phyloP scores from a whole-genome alignment of 2,329 filamentous ascomycete species.

The Coniochaeta sp. region DNA sequence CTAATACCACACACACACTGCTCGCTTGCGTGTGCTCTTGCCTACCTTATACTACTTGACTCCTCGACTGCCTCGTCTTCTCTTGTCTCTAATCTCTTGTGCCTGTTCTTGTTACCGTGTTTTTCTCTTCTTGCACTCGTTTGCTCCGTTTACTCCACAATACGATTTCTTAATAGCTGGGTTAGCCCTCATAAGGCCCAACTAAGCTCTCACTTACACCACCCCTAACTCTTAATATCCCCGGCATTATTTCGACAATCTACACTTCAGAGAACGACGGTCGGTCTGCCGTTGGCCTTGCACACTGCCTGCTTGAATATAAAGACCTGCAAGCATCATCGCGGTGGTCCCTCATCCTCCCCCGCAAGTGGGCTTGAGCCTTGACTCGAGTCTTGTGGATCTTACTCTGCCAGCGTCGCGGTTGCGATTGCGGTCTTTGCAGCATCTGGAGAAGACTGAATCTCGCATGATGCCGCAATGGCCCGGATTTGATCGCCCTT shows the following conservation, averaged over 20 bases:
- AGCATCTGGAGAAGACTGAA: not conserved
- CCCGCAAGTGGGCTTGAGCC: not conserved
- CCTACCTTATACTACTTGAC: not conserved
- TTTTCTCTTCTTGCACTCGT: conserved; percentile 12
- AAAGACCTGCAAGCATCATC: conserved; percentile 1
- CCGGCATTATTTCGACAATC: not conserved
- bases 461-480: conserved; percentile 21
- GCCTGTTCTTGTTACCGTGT: conserved; percentile 2
- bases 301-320: not conserved
- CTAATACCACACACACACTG: not conserved
- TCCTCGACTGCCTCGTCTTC: conserved; percentile 7
- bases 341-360: not conserved
- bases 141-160: conserved; percentile 4
- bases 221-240: not conserved
- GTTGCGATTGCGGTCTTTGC: not conserved
- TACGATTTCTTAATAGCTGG: not conserved
- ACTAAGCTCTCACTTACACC: not conserved
- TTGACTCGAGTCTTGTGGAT: conserved; percentile 1
- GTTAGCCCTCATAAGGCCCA: not conserved
- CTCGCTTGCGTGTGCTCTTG: not conserved
- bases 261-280: not conserved
- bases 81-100: conserved; percentile 14
- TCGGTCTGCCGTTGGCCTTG: not conserved
- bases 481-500: conserved; percentile 19
- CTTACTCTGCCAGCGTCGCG: not conserved